A percentile compares a stretch with the other conserved stretches of the same genome.
Evolutionary conservation across 495 filamentous ascomycete genomes (phyloP).

Genomic region (Tuber calosporum): DNA sequence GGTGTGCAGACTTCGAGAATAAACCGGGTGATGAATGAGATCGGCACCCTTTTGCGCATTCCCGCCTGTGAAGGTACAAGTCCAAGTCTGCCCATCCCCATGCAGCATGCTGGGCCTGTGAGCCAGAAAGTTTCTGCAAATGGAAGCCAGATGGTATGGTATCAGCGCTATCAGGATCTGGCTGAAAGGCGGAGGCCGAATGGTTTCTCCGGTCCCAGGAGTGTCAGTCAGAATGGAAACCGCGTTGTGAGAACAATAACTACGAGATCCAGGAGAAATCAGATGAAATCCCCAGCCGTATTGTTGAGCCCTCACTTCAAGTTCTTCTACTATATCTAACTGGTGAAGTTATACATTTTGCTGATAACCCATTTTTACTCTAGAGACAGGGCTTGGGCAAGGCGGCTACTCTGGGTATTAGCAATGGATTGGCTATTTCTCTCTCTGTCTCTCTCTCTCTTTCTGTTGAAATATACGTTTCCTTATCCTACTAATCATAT

Average conservation of each 20-base stretch:
- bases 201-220: background rate
- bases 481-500: no score
- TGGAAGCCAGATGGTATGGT: background rate
- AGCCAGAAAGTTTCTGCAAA: background rate
- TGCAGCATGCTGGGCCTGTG: background rate
- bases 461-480: no score
- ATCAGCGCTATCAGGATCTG: background rate
- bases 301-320: background rate
- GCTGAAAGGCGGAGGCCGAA: background rate
- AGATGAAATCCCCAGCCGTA: background rate
- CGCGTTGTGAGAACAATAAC: background rate
- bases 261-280: background rate
- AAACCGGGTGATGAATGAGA: background rate
- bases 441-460: no score
- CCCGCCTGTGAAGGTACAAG: background rate
- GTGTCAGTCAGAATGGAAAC: background rate
- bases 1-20: background rate
- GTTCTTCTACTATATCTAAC: background rate
- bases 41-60: background rate
- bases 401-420: no score
- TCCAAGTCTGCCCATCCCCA: background rate
- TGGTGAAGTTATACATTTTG: no score
- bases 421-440: no score
- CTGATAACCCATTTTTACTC: no score
- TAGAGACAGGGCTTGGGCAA: no score